Conservation (phyloP, 305 asterid genomes). For the Solanum aculeatissimum region DNA sequence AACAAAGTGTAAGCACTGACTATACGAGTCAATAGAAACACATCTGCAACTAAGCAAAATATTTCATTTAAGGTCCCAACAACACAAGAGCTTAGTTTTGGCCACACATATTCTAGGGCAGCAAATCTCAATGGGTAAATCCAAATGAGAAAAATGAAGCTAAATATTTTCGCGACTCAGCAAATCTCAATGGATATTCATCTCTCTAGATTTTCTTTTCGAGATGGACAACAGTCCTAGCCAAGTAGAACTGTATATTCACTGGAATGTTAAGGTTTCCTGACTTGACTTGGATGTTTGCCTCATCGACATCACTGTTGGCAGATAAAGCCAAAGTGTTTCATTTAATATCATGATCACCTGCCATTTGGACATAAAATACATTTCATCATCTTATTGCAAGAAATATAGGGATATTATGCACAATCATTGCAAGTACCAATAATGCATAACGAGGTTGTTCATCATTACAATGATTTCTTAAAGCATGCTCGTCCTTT, state of each 20-base stretch:
- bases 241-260: conserved; percentile 5
- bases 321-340: conserved; percentile 24
- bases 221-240: conserved; percentile 15
- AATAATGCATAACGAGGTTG: background rate
- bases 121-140: no score
- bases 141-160: conserved; percentile 19
- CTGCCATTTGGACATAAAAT: background rate
- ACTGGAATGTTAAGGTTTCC: conserved; percentile 18
- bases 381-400: no score
- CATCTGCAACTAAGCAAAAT: background rate
- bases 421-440: background rate
- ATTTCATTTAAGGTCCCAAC: background rate
- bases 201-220: conserved; percentile 19
- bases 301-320: conserved; percentile 1
- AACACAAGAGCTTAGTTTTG: no score
- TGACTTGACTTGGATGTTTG: conserved; percentile 4
- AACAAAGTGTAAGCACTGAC: background rate
- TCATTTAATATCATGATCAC: conserved; percentile 17
- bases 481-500: background rate
- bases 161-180: conserved; percentile 8
- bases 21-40: background rate
- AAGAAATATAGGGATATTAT: background rate
- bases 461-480: background rate
- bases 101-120: no score
- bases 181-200: conserved; percentile 14